These are phyloP conservation scores for Cryptosporidium ubiquitum DNA, from an alignment of 169 alveolate genomes.

Conservation along the genomic window DNA sequence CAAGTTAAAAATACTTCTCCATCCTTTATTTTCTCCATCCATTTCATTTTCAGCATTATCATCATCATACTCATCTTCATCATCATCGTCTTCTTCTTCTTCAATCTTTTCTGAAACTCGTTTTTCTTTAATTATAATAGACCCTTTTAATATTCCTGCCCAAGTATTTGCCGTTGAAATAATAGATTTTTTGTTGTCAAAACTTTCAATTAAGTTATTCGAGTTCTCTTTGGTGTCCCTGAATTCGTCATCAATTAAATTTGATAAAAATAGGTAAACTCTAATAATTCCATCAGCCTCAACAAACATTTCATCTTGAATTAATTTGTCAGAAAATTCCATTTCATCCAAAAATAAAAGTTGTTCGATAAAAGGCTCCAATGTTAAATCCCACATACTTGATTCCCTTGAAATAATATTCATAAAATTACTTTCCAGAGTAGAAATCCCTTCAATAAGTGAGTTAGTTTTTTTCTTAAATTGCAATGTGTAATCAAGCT, in stretches of 20 bases:
- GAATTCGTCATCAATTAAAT: not conserved
- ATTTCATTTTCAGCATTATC: not conserved
- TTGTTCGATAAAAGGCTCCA: constrained; percentile 43
- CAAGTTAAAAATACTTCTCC: not conserved
- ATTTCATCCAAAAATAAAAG: constrained; percentile 54
- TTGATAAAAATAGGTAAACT: constrained; percentile 25
- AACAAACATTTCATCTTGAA: constrained; percentile 30
- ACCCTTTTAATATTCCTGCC: constrained; percentile 71
- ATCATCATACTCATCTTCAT: not conserved
- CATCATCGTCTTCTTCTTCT: not conserved
- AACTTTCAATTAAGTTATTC: not conserved
- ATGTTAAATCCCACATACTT: constrained; percentile 54
- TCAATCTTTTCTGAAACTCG: constrained; percentile 1
- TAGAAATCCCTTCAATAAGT: constrained; percentile 10
- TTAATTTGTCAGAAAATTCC: constrained; percentile 43
- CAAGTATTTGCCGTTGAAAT: constrained; percentile 44
- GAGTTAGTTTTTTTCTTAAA: constrained; percentile 21
- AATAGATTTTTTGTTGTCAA: constrained; percentile 3
- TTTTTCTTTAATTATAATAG: constrained; percentile 20
- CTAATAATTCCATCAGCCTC: constrained; percentile 44
- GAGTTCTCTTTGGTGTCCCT: not conserved
- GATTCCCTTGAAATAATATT: constrained; percentile 42
- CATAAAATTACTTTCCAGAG: constrained; percentile 39
- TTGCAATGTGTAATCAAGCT: constrained; percentile 17
- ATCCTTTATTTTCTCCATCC: constrained; percentile 1